Evolutionary conservation across 1,284 basidiomycete species (phyloP).

Genomic region (Heliocybe sulcata): DNA sequence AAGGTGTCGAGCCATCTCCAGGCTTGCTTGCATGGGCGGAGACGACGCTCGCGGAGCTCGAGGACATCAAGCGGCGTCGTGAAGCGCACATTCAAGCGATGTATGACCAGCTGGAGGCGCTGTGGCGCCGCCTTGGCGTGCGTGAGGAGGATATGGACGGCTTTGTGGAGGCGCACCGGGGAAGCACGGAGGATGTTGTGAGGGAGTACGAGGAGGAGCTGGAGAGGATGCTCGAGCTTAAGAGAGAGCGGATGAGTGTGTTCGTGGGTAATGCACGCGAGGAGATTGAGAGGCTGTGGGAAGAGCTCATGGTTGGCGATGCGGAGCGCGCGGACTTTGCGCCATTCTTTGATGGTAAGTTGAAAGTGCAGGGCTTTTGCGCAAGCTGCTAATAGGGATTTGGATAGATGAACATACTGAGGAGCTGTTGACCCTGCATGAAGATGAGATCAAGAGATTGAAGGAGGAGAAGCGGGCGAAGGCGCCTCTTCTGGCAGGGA

Average conservation of each 20-base stretch:
- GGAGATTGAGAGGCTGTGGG: slow-evolving; percentile 82
- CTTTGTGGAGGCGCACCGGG: slow-evolving; percentile 75
- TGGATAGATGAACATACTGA: slow-evolving; percentile 78
- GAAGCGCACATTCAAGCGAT: slow-evolving; percentile 77
- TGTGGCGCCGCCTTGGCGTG: slow-evolving; percentile 78
- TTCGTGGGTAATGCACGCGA: slow-evolving; percentile 82
- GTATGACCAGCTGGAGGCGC: slow-evolving; percentile 78
- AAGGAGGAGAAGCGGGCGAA: slow-evolving; percentile 78
- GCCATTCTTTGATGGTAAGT: slow-evolving; percentile 73
- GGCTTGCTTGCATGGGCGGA: slow-evolving; percentile 60
- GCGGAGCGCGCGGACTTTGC: slow-evolving; percentile 79
- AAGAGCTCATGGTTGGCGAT: slow-evolving; percentile 80
- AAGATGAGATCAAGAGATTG: slow-evolving; percentile 78
- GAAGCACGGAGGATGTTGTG: slow-evolving; percentile 70
- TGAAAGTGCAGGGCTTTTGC: neutral
- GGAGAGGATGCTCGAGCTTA: slow-evolving; percentile 84
- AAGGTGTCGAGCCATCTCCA: slow-evolving; percentile 61
- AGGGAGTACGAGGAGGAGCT: slow-evolving; percentile 85
- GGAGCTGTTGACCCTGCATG: slow-evolving; percentile 82
- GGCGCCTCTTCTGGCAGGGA: slow-evolving; percentile 66
- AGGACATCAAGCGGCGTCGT: slow-evolving; percentile 59
- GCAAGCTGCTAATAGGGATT: slow-evolving; percentile 3
- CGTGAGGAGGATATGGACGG: slow-evolving; percentile 67
- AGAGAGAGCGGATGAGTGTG: slow-evolving; percentile 79
- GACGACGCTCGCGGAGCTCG: slow-evolving; percentile 48